These are phyloP conservation scores for Evernia prunastri DNA, from an alignment of 495 filamentous ascomycete species.

Conservation along the genomic window DNA sequence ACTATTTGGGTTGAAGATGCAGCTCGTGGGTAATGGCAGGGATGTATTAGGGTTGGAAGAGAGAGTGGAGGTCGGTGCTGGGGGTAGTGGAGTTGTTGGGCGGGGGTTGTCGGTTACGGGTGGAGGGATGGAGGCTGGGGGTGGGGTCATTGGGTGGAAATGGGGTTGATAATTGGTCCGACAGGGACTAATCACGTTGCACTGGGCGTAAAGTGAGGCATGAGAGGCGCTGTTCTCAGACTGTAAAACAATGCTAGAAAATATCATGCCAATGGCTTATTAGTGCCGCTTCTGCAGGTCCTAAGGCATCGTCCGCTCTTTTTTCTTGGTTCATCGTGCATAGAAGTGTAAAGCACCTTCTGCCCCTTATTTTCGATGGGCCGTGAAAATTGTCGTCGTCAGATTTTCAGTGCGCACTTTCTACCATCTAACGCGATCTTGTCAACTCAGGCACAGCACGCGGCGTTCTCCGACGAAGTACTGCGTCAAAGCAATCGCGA, in stretches of 20 bases:
- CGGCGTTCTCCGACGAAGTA: neutral
- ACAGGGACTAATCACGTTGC: neutral
- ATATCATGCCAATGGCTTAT: neutral
- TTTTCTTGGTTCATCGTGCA: neutral
- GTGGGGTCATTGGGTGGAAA: conserved; percentile 7
- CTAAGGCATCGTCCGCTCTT: neutral
- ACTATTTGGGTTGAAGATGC: neutral
- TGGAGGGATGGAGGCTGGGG: neutral
- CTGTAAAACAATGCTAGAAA: neutral
- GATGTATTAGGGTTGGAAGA: neutral
- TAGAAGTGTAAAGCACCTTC: too few species aligned
- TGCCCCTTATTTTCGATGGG: too few species aligned
- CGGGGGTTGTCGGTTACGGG: neutral
- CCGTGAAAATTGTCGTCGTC: too few species aligned
- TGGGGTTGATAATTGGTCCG: neutral
- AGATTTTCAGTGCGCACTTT: neutral
- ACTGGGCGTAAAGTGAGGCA: neutral
- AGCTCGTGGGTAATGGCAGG: neutral
- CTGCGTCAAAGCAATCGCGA: neutral
- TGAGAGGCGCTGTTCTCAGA: neutral
- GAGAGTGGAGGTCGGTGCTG: neutral
- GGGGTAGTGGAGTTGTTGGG: conserved; percentile 1
- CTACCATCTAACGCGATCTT: neutral
- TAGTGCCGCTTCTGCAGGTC: neutral
- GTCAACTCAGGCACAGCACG: conserved; percentile 28